These are phyloP conservation scores for Glarea lozoyensis DNA, from an alignment of 495 filamentous ascomycete genomes.

Conservation along the genomic window DNA sequence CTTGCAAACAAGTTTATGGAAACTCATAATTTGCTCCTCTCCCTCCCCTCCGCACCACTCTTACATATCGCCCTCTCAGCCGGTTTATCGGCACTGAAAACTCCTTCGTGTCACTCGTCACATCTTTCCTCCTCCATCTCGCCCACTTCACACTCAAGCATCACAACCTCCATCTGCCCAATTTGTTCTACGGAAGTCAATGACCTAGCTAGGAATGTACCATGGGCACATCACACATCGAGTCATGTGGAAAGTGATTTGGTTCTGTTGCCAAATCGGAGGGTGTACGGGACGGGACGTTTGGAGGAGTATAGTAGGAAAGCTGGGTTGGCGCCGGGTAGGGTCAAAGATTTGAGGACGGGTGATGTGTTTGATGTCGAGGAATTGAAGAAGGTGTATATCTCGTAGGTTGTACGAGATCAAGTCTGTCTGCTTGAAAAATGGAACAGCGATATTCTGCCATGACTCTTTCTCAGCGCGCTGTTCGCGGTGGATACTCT, in stretches of 20 bases:
- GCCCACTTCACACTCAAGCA: slow-evolving; percentile 16
- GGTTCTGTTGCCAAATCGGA: slow-evolving; percentile 76
- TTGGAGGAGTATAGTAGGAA: slow-evolving; percentile 71
- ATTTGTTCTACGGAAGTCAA: slow-evolving; percentile 95
- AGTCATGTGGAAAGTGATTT: slow-evolving; percentile 84
- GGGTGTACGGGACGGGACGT: slow-evolving; percentile 72
- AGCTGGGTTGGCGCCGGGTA: slow-evolving; percentile 47
- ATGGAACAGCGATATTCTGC: too few relatives aligned
- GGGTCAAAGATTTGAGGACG: slow-evolving; percentile 76
- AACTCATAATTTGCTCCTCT: slow-evolving; percentile 80
- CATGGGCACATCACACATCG: slow-evolving; percentile 90
- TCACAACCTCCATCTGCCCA: slow-evolving; percentile 49
- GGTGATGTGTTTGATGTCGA: slow-evolving; percentile 52
- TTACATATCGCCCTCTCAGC: slow-evolving; percentile 87
- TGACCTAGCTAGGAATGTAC: slow-evolving; percentile 75
- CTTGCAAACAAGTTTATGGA: slow-evolving; percentile 77
- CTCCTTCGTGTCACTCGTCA: slow-evolving; percentile 81
- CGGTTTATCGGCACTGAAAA: slow-evolving; percentile 90
- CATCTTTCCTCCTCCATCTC: slow-evolving; percentile 18
- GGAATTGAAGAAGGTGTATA: slow-evolving; percentile 81
- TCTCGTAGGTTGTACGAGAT: too few relatives aligned
- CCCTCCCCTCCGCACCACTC: slow-evolving; percentile 75
- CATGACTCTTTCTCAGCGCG: too few relatives aligned
- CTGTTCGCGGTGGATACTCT: too few relatives aligned
- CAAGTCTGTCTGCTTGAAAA: too few relatives aligned